phyloP scores from a whole-genome alignment of 2,329 filamentous ascomycete genomes.

The Pseudonectria buxi region DNA sequence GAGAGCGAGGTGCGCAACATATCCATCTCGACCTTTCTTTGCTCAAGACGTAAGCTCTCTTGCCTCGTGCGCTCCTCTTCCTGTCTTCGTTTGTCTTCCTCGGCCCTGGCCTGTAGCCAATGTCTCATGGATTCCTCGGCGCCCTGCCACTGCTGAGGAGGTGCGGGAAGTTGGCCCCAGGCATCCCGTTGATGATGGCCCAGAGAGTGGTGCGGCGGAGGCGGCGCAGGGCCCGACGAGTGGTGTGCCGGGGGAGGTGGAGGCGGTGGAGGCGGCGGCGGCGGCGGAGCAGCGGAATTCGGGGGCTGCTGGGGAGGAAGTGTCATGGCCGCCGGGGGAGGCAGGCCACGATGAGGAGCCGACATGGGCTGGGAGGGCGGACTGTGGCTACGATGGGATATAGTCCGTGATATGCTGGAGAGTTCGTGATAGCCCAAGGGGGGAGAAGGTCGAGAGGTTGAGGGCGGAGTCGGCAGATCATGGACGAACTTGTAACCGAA shows the following conservation, averaged over 20 bases:
- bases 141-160: slow-evolving; percentile 59
- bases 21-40: slow-evolving; percentile 64
- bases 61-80: slow-evolving; percentile 65
- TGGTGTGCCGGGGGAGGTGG: slow-evolving; percentile 23
- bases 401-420: slow-evolving; percentile 33
- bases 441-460: slow-evolving; percentile 48
- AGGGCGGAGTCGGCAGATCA: slow-evolving; percentile 55
- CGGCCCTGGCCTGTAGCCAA: slow-evolving; percentile 64
- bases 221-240: slow-evolving; percentile 3
- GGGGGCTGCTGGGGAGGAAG: slow-evolving; percentile 43
- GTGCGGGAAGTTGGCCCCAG: slow-evolving; percentile 52
- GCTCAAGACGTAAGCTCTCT: slow-evolving; percentile 62
- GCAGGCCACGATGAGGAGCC: slow-evolving; percentile 61
- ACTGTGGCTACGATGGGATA: slow-evolving; percentile 38
- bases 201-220: slow-evolving; percentile 21
- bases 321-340: slow-evolving; percentile 60
- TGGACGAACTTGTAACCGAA: slow-evolving; percentile 55
- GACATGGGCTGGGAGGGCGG: slow-evolving; percentile 55
- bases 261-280: slow-evolving; percentile 25
- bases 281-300: slow-evolving; percentile 17
- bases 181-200: slow-evolving; percentile 30
- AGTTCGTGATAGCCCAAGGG: slow-evolving; percentile 44
- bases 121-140: slow-evolving; percentile 64
- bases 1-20: slow-evolving; percentile 64
- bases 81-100: slow-evolving; percentile 67